Base-by-base conservation (phyloP, 495 filamentous ascomycete species). In the Entonaema liquescens region DNA sequence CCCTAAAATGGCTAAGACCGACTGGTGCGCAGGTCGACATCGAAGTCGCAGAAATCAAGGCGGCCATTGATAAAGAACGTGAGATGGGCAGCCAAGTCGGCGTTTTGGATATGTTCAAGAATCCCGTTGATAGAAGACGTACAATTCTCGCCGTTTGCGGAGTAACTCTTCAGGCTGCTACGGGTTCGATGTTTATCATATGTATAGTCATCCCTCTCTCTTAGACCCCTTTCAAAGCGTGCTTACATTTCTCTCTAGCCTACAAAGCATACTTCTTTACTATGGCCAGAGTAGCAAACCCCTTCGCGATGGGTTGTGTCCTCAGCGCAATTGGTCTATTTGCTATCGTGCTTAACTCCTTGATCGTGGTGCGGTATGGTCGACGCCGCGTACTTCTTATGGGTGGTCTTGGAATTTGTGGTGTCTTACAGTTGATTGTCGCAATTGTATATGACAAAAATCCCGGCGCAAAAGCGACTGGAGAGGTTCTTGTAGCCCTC, bases 201-300 rank as follows among this genome's bases (percentile, higher is more conserved):
- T 71, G 76, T 77, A 68, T 36, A 65, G 44, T 21, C 38, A 5
- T 29, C 40, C 12, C 15, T 6, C 8, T 9, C n/a, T 3, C 28
- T n/a, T 31, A n/a, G 17, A 31, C 68, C 5, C 11, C 9, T 2
- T 19, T 29, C 35, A 2, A 9, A 17, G 23, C 1, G 12, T 44
- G 7, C 67, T 74, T 12, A 74, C 33, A 5, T 2, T 29, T 31
- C 21, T n/a, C 26, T 28, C 3, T 38, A 77, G 82, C 81, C 8
- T 87, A 86, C 63, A 82, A 83, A 42, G 85, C 84, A 2, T 87
- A 87, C 68, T 87, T 86, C 76, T 86, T 87, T 71, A 79, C 83
- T 33, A 87, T 87, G 81, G 84, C 83, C n/a, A 73, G 76, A 28
- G 79, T 85, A 29, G 81, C 81, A 7, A 76, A 81, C 55, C 80